Evolutionary conservation across 2,329 filamentous ascomycete genomes (phyloP).

Genomic region (Fonsecaea pugnacius): DNA sequence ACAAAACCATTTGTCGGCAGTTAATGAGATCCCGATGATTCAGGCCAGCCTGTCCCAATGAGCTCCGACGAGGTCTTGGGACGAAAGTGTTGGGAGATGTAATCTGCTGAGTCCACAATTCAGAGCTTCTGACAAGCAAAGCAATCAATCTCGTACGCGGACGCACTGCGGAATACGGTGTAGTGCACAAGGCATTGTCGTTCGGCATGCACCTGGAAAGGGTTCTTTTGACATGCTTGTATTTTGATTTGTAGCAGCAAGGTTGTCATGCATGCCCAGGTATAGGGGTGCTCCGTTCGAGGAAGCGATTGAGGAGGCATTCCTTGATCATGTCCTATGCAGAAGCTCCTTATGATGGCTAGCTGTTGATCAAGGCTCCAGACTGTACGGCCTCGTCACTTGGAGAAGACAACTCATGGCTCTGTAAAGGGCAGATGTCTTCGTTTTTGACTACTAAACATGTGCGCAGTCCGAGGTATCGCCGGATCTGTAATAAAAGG

Average conservation of each 20-base stretch:
- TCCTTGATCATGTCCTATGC: not conserved
- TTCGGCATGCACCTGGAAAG: not conserved
- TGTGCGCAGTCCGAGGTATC: not conserved
- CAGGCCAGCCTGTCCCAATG: not conserved
- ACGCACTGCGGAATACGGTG: not conserved
- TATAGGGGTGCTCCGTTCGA: not conserved
- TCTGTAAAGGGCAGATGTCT: not conserved
- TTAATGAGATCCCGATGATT: not conserved
- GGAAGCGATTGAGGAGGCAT: not conserved
- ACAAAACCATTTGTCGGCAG: not conserved
- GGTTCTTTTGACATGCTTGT: not conserved
- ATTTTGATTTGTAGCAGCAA: not conserved
- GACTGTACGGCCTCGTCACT: not conserved
- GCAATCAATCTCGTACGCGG: not conserved
- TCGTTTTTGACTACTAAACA: not conserved
- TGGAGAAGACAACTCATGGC: not conserved
- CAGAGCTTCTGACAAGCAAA: not conserved
- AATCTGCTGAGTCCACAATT: not conserved
- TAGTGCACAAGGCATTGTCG: not conserved
- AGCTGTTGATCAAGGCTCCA: not conserved
- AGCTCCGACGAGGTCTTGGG: not conserved
- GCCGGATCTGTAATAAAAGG: constrained; percentile 12
- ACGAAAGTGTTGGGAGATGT: not conserved
- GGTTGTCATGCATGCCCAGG: too few species aligned
- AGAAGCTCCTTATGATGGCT: not conserved